A percentile compares a stretch with the other conserved stretches of the same genome.
These are phyloP conservation scores for Microcos paniculata DNA, from an alignment of 345 rosid species.

Conservation along the genomic window DNA sequence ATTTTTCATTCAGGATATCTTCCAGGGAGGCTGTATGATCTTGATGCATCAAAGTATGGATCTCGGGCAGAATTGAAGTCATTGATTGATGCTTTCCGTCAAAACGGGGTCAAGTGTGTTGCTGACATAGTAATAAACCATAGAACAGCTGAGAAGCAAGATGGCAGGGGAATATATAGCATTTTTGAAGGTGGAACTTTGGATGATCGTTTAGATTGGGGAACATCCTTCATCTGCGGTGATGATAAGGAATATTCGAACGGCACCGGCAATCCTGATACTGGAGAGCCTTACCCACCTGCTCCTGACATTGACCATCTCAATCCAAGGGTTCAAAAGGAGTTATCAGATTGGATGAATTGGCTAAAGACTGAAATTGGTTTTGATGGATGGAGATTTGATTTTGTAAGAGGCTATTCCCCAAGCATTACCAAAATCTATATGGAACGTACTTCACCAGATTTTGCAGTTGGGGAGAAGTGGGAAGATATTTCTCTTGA, in stretches of 20 bases:
- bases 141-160: slow-evolving; percentile 75
- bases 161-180: slow-evolving; percentile 55
- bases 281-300: slow-evolving; percentile 38
- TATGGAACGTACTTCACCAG: slow-evolving; percentile 49
- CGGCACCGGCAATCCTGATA: slow-evolving; percentile 72
- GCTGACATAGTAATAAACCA: slow-evolving; percentile 92
- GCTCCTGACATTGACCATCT: slow-evolving; percentile 93
- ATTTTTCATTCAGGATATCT: slow-evolving; percentile 50
- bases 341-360: slow-evolving; percentile 85
- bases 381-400: slow-evolving; percentile 78
- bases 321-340: slow-evolving; percentile 63
- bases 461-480: slow-evolving; percentile 81
- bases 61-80: slow-evolving; percentile 54
- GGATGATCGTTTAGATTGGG: slow-evolving; percentile 84
- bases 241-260: slow-evolving; percentile 48
- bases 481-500: slow-evolving; percentile 56
- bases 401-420: slow-evolving; percentile 69
- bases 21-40: slow-evolving; percentile 88
- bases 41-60: slow-evolving; percentile 69
- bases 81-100: slow-evolving; percentile 43
- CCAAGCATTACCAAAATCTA: slow-evolving; percentile 53
- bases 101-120: slow-evolving; percentile 54
- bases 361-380: slow-evolving; percentile 80
- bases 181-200: slow-evolving; percentile 84
- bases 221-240: slow-evolving; percentile 63